These are phyloP conservation scores for Vitis hybrid DNA, from an alignment of 177 flowering plant genomes.

Conservation along the genomic window DNA sequence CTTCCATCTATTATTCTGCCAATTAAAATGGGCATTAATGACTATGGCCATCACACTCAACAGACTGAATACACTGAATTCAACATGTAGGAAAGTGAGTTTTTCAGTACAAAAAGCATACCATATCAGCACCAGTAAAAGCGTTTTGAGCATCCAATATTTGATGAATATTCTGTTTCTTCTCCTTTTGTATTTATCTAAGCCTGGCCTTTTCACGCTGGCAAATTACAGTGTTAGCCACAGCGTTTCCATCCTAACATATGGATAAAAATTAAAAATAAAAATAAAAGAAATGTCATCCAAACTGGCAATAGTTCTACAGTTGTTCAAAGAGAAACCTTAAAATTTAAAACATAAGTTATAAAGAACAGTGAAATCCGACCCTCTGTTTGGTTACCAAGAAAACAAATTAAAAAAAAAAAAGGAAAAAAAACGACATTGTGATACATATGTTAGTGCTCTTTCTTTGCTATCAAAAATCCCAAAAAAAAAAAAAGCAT, in stretches of 20 bases:
- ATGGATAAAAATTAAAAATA: background rate
- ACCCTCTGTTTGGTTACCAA: too few species aligned
- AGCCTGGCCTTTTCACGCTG: constrained; percentile 84
- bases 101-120: constrained; percentile 14
- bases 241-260: constrained; percentile 30
- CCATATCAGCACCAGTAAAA: constrained; percentile 93
- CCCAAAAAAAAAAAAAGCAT: too few species aligned
- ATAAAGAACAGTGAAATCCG: too few species aligned
- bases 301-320: too few species aligned
- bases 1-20: constrained; percentile 84
- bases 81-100: background rate
- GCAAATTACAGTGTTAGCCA: constrained; percentile 40
- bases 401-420: too few species aligned
- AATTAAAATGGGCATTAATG: constrained; percentile 4
- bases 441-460: too few species aligned
- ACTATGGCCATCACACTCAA: background rate
- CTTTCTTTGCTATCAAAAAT: too few species aligned
- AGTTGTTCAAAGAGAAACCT: too few species aligned
- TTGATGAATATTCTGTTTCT: constrained; percentile 88
- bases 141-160: constrained; percentile 86
- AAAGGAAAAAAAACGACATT: too few species aligned
- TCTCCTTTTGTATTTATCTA: constrained; percentile 72
- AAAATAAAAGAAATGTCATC: too few species aligned
- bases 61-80: background rate
- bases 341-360: too few species aligned